Evolutionary conservation across 345 rosid species (phyloP).

Genomic region (Toxicodendron radicans): DNA sequence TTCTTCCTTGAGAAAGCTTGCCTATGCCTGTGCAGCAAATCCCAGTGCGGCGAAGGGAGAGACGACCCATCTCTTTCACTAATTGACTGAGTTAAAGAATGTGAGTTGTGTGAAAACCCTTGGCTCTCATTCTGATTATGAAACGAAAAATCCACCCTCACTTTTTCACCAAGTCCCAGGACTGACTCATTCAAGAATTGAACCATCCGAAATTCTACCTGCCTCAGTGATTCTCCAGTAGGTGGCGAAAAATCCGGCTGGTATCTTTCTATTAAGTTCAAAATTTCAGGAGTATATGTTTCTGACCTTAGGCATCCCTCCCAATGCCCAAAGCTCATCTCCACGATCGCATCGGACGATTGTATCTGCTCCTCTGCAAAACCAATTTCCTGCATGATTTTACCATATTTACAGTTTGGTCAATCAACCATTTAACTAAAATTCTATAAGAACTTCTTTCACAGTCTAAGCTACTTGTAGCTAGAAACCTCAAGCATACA

Average conservation of each 20-base stretch:
- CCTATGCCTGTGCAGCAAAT: slow-evolving; percentile 65
- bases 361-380: slow-evolving; percentile 68
- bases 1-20: slow-evolving; percentile 65
- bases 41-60: slow-evolving; percentile 52
- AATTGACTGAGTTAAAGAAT: slow-evolving; percentile 28
- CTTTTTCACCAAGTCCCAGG: slow-evolving; percentile 60
- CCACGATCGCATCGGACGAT: slow-evolving; percentile 62
- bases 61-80: slow-evolving; percentile 55
- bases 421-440: slow-evolving; percentile 14
- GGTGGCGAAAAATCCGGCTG: slow-evolving; percentile 95
- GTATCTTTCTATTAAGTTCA: slow-evolving; percentile 60
- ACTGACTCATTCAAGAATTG: slow-evolving; percentile 74
- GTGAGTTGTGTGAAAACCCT: slow-evolving; percentile 40
- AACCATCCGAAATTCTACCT: slow-evolving; percentile 86
- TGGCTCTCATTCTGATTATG: slow-evolving; percentile 46
- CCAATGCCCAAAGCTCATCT: slow-evolving; percentile 87
- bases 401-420: slow-evolving; percentile 1
- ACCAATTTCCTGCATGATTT: slow-evolving; percentile 73
- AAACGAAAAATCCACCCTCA: slow-evolving; percentile 53
- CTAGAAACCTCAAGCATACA: not conserved
- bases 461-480: not conserved
- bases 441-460: slow-evolving; percentile 5
- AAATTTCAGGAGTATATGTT: slow-evolving; percentile 58
- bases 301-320: slow-evolving; percentile 72
- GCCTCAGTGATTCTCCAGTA: slow-evolving; percentile 89